Evolutionary conservation across 352 stramenopile species (phyloP).

Genomic region (Blastocystis sp.): DNA sequence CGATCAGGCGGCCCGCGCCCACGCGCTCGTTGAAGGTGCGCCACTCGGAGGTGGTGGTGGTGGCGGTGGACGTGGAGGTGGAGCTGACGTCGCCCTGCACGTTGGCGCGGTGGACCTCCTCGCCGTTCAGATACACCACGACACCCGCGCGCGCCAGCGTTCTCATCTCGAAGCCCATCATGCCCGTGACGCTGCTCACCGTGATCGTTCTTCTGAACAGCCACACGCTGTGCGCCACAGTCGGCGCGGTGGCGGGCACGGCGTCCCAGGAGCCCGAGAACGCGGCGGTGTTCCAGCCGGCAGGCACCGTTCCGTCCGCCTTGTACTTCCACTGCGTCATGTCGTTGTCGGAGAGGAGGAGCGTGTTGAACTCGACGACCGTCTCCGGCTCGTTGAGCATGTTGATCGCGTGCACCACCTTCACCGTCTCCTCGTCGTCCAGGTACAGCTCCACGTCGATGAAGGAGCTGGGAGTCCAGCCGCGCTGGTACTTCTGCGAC

Average conservation of each 20-base stretch:
- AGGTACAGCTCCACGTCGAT: conserved; percentile 35
- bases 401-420: conserved; percentile 26
- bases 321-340: conserved; percentile 46
- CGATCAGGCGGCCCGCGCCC: conserved; percentile 10
- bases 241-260: conserved; percentile 8
- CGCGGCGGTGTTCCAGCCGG: conserved; percentile 9
- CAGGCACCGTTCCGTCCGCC: conserved; percentile 41
- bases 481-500: conserved; percentile 16
- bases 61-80: not conserved
- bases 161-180: conserved; percentile 55
- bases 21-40: not conserved
- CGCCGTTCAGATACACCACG: conserved; percentile 61
- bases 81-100: conserved; percentile 1
- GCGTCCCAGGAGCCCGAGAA: conserved; percentile 32
- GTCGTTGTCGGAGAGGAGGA: conserved; percentile 6
- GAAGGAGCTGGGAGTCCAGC: conserved; percentile 13
- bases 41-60: not conserved
- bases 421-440: conserved; percentile 1
- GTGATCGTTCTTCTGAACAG: conserved; percentile 35
- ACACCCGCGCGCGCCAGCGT: conserved; percentile 22
- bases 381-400: not conserved
- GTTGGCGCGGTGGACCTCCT: conserved; percentile 43
- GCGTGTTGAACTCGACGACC: conserved; percentile 1
- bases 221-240: conserved; percentile 47
- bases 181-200: not conserved